phyloP scores from a whole-genome alignment of 306 rosid genomes.

The Castanea crenata region DNA sequence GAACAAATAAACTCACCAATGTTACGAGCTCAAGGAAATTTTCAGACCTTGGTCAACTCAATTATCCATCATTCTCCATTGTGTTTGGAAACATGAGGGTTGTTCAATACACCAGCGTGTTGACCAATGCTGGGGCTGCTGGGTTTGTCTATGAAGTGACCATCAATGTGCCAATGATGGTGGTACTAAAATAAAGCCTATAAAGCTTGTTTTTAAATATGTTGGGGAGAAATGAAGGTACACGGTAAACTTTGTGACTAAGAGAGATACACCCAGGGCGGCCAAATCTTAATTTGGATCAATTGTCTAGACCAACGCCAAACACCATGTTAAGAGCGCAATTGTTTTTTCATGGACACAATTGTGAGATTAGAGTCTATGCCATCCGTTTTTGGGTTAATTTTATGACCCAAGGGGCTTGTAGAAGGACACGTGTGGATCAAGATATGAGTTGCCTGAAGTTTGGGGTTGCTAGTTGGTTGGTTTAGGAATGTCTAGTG shows the following conservation, averaged over 20 bases:
- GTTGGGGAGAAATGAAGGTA: slow-evolving; percentile 59
- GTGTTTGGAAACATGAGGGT: slow-evolving; percentile 62
- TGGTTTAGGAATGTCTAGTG: too few relatives aligned
- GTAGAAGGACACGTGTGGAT: too few relatives aligned
- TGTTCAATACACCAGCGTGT: slow-evolving; percentile 54
- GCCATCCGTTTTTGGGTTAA: too few relatives aligned
- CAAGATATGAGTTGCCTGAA: too few relatives aligned
- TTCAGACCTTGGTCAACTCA: slow-evolving; percentile 70
- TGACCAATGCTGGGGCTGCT: slow-evolving; percentile 70
- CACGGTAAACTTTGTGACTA: slow-evolving; percentile 65
- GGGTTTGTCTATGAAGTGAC: slow-evolving; percentile 44
- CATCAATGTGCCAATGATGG: slow-evolving; percentile 46
- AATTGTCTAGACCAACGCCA: slow-evolving; percentile 60
- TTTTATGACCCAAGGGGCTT: too few relatives aligned
- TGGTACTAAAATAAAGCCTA: slow-evolving; percentile 52
- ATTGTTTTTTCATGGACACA: slow-evolving; percentile 72
- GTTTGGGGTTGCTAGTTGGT: too few relatives aligned
- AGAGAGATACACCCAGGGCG: slow-evolving; percentile 14
- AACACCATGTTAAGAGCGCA: slow-evolving; percentile 68
- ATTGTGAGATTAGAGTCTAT: background rate
- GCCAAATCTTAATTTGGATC: slow-evolving; percentile 61
- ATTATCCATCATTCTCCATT: slow-evolving; percentile 79
- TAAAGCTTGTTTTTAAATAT: slow-evolving; percentile 51
- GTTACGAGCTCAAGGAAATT: slow-evolving; percentile 48
- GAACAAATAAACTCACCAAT: slow-evolving; percentile 30